These are phyloP conservation scores for Boletus rubescentipes DNA, from an alignment of 768 basidiomycete genomes.

Conservation along the genomic window DNA sequence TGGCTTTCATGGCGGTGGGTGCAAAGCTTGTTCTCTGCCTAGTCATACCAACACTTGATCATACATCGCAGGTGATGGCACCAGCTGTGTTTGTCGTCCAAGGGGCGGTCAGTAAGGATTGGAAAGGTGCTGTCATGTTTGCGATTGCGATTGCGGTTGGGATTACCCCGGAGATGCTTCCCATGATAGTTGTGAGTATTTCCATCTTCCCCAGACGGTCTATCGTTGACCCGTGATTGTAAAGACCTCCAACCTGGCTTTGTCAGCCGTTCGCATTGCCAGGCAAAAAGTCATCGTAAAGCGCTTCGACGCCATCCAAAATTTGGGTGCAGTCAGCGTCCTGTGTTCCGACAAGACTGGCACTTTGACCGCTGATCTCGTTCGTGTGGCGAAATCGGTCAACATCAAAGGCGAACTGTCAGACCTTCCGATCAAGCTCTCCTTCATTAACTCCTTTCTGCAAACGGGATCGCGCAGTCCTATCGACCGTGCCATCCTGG, in stretches of 20 bases:
- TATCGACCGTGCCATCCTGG: conserved; percentile 35
- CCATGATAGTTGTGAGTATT: conserved; percentile 33
- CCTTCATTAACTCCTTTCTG: conserved; percentile 33
- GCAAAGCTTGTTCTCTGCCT: background rate
- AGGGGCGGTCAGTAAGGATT: conserved; percentile 32
- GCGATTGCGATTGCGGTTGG: conserved; percentile 32
- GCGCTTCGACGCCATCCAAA: conserved; percentile 63
- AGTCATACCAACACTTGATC: background rate
- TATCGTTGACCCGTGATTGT: conserved; percentile 35
- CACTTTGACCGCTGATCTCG: conserved; percentile 45
- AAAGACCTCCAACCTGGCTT: conserved; percentile 58
- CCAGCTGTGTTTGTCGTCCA: conserved; percentile 31
- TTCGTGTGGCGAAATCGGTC: conserved; percentile 37
- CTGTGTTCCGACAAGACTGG: conserved; percentile 69
- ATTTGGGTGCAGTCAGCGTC: conserved; percentile 52
- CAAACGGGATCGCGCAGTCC: conserved; percentile 38
- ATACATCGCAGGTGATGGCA: conserved; percentile 27
- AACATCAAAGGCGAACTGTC: conserved; percentile 21
- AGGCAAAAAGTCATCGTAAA: conserved; percentile 60
- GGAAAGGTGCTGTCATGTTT: conserved; percentile 33
- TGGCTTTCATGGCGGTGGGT: conserved; percentile 32
- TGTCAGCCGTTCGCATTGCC: conserved; percentile 55
- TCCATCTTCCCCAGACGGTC: background rate
- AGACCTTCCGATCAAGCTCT: conserved; percentile 26
- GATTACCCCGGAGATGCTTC: conserved; percentile 34